Conservation (phyloP, 1,139 yeast genomes). For the Geotrichum cucujoidarum region DNA sequence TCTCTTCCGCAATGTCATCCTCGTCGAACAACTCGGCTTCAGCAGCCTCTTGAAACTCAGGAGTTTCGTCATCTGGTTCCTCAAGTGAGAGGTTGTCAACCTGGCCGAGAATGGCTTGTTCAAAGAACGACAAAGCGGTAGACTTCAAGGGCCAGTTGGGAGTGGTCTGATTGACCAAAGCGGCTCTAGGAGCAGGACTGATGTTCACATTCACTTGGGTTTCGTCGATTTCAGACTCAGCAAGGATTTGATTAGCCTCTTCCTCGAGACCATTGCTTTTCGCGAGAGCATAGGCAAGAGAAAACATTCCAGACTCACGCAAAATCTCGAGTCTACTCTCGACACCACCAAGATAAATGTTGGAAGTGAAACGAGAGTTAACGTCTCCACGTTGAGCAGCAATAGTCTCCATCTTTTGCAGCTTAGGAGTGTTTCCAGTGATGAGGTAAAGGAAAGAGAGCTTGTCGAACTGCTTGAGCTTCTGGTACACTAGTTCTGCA, state of each 20-base stretch:
- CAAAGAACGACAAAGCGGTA: conserved; percentile 72
- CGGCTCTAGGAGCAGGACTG: conserved; percentile 35
- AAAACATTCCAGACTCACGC: conserved; percentile 72
- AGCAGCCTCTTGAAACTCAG: conserved; percentile 22
- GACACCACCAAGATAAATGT: conserved; percentile 70
- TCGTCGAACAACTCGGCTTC: conserved; percentile 34
- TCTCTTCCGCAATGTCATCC: conserved; percentile 27
- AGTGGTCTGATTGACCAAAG: conserved; percentile 46
- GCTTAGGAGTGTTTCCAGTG: conserved; percentile 72
- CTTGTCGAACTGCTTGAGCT: conserved; percentile 79
- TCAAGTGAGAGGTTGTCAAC: conserved; percentile 59
- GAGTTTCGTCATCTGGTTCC: conserved; percentile 34
- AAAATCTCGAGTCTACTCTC: conserved; percentile 72
- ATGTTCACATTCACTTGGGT: conserved; percentile 55
- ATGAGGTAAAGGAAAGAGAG: conserved; percentile 80
- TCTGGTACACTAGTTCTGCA: conserved; percentile 86
- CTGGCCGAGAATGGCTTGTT: conserved; percentile 75
- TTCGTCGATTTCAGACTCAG: conserved; percentile 56
- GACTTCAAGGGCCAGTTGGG: conserved; percentile 80
- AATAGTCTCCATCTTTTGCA: conserved; percentile 80
- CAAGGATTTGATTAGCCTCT: conserved; percentile 64
- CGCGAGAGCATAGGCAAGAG: conserved; percentile 92
- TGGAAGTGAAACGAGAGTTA: conserved; percentile 75
- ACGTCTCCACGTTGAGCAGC: conserved; percentile 85
- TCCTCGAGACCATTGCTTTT: conserved; percentile 78